Conservation (phyloP, 768 basidiomycete genomes). For the Termitomyces eurrhizus region DNA sequence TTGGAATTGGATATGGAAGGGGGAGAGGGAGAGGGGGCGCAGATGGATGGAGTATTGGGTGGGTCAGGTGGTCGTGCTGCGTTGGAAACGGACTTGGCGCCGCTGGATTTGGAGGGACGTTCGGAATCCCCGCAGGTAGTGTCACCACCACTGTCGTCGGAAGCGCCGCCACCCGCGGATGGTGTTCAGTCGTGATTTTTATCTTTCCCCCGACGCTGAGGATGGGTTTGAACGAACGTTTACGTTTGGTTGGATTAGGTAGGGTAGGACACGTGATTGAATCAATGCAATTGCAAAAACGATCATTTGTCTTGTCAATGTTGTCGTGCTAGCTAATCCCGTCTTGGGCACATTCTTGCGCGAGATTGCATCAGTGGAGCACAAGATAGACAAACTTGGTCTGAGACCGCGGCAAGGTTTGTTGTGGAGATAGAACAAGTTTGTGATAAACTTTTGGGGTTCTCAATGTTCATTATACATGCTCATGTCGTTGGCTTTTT, state of each 20-base stretch:
- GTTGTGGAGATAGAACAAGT: neutral
- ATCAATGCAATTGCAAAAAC: neutral
- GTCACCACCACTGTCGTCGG: neutral
- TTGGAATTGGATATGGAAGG: constrained; percentile 1
- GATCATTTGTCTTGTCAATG: neutral
- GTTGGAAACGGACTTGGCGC: neutral
- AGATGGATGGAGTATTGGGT: neutral
- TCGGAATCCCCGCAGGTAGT: neutral
- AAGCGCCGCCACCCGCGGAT: neutral
- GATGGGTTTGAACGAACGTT: no score
- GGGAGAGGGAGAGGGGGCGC: constrained; percentile 8
- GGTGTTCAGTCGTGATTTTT: neutral
- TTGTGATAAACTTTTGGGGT: neutral
- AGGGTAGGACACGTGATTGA: neutral
- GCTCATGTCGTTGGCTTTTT: neutral
- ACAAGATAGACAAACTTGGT: no score
- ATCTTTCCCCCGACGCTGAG: no score
- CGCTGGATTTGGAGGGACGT: neutral
- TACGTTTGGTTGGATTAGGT: no score
- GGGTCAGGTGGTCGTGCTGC: constrained; percentile 5
- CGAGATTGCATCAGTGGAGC: neutral
- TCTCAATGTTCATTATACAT: constrained; percentile 1
- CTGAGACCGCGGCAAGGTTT: neutral
- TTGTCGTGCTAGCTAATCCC: no score
- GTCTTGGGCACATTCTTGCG: neutral